Evolutionary conservation across 345 rosid genomes (phyloP), one percentile per base, ranked within the genome.

Genomic region (Abelmoschus esculentus): DNA sequence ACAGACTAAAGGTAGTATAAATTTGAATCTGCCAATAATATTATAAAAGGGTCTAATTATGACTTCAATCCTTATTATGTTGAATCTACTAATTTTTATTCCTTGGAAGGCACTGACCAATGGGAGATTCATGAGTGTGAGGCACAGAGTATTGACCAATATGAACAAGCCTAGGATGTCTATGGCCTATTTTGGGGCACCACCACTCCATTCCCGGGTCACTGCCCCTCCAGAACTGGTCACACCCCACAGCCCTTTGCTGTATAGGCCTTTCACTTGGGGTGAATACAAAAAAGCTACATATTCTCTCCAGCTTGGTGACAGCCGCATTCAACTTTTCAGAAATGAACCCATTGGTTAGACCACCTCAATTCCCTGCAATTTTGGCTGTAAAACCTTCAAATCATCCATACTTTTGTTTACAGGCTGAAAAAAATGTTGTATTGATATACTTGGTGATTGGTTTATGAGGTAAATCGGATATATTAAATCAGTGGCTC

Each of bases 241-340:
- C 69, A 58, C 84, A 1, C 68, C 80, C 0, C 49, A 61, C 17
- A 53, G 17, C 29, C 86, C 84, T 3, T 17, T 52, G 4, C 77
- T 82, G 10, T 93, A 88, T 66, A 77, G 83, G 85, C 82, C 95
- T 1, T 93, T 91, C 81, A 89, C 97, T 18, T 93, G 97, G 97
- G 83, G 75, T 1, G 97, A 91, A 2, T 93, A 84, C 85, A 93
- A 93, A 80, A 83, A 75, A 29, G 70, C 87, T 26, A 70, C 80
- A 0, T 89, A 80, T 70, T 81, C 97, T 7, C 83, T 84, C 3
- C 82, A 87, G 6, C 92, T 93, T 2, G 91, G 88, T 22, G 97
- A 88, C 50, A 78, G 71, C 65, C 92, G 98, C 8, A 87, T 93
- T 22, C 73, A 84, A 44, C 80, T 86, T 57, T 91, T 89, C 76